These are phyloP conservation scores for Spergularia marina DNA, from an alignment of 148 eudicot species.

Conservation along the genomic window DNA sequence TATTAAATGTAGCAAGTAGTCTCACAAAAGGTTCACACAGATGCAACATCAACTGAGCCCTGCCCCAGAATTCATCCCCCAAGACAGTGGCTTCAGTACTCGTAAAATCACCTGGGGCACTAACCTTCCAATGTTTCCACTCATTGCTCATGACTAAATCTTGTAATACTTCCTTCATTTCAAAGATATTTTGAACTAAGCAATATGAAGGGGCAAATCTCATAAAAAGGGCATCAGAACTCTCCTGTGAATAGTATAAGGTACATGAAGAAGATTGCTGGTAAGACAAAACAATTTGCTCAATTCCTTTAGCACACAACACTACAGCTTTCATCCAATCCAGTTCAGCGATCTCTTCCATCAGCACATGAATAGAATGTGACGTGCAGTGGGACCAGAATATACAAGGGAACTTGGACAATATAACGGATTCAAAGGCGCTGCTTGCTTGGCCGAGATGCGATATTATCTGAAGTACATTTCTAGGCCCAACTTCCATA, in stretches of 20 bases:
- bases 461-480: conserved; percentile 46
- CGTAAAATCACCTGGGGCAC: conserved; percentile 26
- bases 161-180: conserved; percentile 31
- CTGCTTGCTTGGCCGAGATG: conserved; percentile 48
- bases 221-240: conserved; percentile 27
- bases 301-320: conserved; percentile 40
- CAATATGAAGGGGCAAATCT: conserved; percentile 43
- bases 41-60: conserved; percentile 41
- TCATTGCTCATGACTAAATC: conserved; percentile 37
- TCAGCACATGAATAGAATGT: conserved; percentile 40
- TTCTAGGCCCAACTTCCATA: conserved; percentile 37
- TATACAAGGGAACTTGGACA: conserved; percentile 38
- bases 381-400: conserved; percentile 56
- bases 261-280: conserved; percentile 20
- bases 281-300: conserved; percentile 32
- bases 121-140: conserved; percentile 50
- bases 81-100: conserved; percentile 33
- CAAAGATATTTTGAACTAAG: conserved; percentile 32
- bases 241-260: conserved; percentile 19
- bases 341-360: conserved; percentile 47
- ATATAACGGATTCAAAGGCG: conserved; percentile 39
- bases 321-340: conserved; percentile 51
- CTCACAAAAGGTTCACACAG: conserved; percentile 42
- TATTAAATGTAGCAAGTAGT: conserved; percentile 31
- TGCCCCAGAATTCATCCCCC: conserved; percentile 46